phyloP scores from a whole-genome alignment of 441 rosid genomes.

The Populus hybrid region DNA sequence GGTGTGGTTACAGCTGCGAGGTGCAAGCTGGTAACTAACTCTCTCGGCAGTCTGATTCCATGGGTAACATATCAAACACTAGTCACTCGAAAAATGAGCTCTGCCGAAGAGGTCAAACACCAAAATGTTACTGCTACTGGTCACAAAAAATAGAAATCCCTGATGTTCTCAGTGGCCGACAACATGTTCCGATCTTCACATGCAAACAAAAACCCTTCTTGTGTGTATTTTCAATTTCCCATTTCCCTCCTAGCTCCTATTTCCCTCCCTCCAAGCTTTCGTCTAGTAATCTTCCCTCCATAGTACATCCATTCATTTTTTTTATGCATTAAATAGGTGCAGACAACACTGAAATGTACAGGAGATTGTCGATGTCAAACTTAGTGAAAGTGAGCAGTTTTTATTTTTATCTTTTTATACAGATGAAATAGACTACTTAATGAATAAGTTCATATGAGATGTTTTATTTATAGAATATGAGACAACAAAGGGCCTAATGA shows the following conservation, averaged over 20 bases:
- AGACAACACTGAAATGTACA: background rate
- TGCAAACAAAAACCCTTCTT: constrained; percentile 25
- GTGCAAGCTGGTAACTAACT: background rate
- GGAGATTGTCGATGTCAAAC: background rate
- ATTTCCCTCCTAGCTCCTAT: background rate
- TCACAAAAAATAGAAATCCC: background rate
- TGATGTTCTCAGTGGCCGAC: constrained; percentile 52
- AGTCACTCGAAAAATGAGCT: constrained; percentile 13
- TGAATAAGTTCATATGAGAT: background rate
- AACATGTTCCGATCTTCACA: constrained; percentile 34
- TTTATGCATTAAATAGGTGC: background rate
- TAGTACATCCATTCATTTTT: background rate
- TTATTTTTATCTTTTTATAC: too few species aligned
- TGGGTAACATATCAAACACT: constrained; percentile 5
- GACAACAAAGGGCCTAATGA: background rate
- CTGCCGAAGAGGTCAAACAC: constrained; percentile 41
- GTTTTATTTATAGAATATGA: constrained; percentile 8
- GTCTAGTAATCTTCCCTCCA: background rate
- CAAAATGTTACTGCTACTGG: background rate
- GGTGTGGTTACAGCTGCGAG: background rate
- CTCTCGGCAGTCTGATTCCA: background rate
- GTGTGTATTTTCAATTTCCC: background rate
- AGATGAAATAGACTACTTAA: background rate
- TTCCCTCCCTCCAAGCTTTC: background rate
- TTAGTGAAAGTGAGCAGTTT: too few species aligned